Conservation (phyloP, 306 rosid genomes). For the Quillaja saponaria region DNA sequence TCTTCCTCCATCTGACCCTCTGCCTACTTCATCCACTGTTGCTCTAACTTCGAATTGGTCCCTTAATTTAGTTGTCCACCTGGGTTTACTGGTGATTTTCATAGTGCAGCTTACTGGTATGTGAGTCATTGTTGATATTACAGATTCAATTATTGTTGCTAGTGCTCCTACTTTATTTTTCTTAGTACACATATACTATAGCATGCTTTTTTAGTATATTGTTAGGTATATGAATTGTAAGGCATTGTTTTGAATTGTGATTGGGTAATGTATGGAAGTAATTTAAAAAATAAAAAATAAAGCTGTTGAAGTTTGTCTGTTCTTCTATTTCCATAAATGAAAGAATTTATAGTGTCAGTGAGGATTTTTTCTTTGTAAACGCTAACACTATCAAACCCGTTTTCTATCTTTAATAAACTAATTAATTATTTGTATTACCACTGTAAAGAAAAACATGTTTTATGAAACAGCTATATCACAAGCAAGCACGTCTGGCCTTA, state of each 20-base stretch:
- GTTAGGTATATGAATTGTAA: constrained; percentile 22
- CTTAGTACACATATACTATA: not conserved
- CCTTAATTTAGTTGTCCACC: constrained; percentile 12
- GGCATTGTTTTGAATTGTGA: constrained; percentile 18
- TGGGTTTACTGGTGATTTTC: constrained; percentile 25
- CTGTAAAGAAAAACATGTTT: not conserved
- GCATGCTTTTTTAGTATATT: constrained; percentile 10
- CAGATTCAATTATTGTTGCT: constrained; percentile 30
- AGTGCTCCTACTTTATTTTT: constrained; percentile 35
- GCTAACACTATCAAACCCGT: not conserved
- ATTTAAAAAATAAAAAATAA: not conserved
- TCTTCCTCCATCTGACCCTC: constrained; percentile 42
- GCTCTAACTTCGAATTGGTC: constrained; percentile 14
- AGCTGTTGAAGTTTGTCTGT: not conserved
- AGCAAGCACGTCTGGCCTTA: not conserved
- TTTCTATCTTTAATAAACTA: not conserved
- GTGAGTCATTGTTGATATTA: constrained; percentile 8
- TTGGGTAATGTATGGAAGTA: constrained; percentile 19
- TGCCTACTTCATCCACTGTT: constrained; percentile 33
- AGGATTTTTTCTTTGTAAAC: no score
- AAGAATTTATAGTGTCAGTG: not conserved
- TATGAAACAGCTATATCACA: not conserved
- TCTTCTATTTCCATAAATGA: not conserved
- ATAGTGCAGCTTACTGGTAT: constrained; percentile 23
- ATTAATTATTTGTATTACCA: not conserved